These are phyloP conservation scores for Colletotrichum euphorbiae DNA, from an alignment of 2,329 filamentous ascomycete genomes.

Conservation along the genomic window DNA sequence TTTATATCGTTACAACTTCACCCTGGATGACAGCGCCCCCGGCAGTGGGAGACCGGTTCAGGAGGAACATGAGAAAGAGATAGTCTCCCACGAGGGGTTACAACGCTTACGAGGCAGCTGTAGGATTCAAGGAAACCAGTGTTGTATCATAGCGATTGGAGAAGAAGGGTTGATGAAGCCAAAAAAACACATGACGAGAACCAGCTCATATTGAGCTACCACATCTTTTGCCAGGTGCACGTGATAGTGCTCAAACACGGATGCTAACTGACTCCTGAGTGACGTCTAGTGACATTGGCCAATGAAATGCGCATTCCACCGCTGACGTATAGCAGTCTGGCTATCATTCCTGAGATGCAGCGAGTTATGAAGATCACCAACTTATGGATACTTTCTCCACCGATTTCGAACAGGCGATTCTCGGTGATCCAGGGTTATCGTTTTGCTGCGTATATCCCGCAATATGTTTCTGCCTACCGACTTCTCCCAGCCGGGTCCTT, in stretches of 20 bases:
- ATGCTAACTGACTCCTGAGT: no score
- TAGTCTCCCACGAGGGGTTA: constrained; percentile 17
- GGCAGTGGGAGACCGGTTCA: constrained; percentile 25
- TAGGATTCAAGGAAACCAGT: constrained; percentile 39
- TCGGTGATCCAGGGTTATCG: background rate
- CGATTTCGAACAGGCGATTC: constrained; percentile 14
- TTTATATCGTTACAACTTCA: constrained; percentile 39
- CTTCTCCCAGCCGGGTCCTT: background rate
- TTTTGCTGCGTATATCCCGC: background rate
- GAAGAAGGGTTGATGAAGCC: constrained; percentile 36
- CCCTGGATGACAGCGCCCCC: constrained; percentile 23
- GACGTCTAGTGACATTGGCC: background rate
- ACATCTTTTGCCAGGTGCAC: background rate
- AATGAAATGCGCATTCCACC: background rate
- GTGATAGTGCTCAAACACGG: background rate
- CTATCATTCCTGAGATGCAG: constrained; percentile 2
- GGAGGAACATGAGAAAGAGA: constrained; percentile 16
- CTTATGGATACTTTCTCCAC: constrained; percentile 26
- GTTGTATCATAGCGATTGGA: constrained; percentile 41
- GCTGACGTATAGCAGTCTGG: constrained; percentile 13
- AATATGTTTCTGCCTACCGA: background rate
- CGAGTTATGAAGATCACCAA: constrained; percentile 24
- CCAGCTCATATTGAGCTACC: constrained; percentile 34
- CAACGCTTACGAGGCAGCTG: constrained; percentile 32
- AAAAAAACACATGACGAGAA: constrained; percentile 28